Conservation (phyloP, 2,329 filamentous ascomycete genomes). For the Dactylellina leptospora region DNA sequence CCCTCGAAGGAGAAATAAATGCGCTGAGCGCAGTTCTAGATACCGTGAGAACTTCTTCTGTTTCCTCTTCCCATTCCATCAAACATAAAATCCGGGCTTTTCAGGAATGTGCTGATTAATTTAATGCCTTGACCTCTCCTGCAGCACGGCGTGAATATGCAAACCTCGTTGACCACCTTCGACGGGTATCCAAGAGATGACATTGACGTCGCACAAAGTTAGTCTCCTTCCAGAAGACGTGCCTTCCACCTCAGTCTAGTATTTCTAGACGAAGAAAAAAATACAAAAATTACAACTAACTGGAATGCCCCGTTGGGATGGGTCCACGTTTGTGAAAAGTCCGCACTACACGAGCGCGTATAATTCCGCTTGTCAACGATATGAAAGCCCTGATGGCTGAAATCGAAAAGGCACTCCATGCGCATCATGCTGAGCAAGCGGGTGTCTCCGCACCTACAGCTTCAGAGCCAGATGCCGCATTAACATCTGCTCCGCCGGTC, state of each 20-base stretch:
- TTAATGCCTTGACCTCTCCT: conserved; percentile 27
- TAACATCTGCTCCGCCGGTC: conserved; percentile 58
- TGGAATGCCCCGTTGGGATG: conserved; percentile 23
- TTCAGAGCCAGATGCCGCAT: conserved; percentile 55
- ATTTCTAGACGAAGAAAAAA: conserved; percentile 28
- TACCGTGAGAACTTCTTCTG: conserved; percentile 70
- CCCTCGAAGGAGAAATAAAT: conserved; percentile 84
- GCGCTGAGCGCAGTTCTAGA: conserved; percentile 86
- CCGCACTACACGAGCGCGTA: conserved; percentile 88
- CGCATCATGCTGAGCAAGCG: conserved; percentile 72
- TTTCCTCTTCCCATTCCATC: conserved; percentile 10
- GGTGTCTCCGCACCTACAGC: conserved; percentile 64
- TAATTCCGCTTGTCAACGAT: conserved; percentile 89
- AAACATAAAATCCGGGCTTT: not conserved
- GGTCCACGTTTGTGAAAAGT: conserved; percentile 68
- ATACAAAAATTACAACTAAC: too few species aligned
- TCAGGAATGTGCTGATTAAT: conserved; percentile 17
- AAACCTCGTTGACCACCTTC: conserved; percentile 81
- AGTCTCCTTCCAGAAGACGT: conserved; percentile 55
- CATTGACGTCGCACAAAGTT: conserved; percentile 94
- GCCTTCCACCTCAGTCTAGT: not conserved
- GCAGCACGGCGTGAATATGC: conserved; percentile 93
- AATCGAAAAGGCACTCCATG: conserved; percentile 86
- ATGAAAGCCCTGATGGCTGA: conserved; percentile 86
- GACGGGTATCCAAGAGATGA: conserved; percentile 94